Base-by-base conservation (phyloP, 2,329 filamentous ascomycete species). In the Ophiognomonia clavigignenti-juglandacearum region DNA sequence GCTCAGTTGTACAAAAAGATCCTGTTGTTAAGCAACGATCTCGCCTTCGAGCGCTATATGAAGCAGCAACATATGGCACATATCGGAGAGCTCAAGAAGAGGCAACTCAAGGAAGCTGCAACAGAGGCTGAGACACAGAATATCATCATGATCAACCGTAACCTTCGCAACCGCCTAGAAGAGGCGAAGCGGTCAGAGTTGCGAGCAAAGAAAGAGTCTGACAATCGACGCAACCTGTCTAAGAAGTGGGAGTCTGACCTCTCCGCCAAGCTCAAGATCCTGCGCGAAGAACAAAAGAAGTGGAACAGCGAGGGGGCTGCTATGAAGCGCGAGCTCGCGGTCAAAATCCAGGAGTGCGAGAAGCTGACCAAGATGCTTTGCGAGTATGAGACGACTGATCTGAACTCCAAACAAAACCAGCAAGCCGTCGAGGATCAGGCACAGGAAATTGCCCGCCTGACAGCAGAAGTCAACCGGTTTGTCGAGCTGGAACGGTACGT, bases 101-200 rank as follows among this genome's bases (percentile, higher is more conserved):
- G 83, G 52, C 83, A 89, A 49, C 80, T 92, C 53, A 80, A 80
- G 54, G 85, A 91, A 61, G 86, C 86, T 7, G 85, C 86, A 2
- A 85, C 81, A 1, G 88, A 92, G 61, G 87, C 88, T 1, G 87
- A 93, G 60, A 89, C 85, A 2, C 86, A 92, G 55, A 89, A 90
- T 44, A 68, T 93, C 4, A 80, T 92, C 53, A 85, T 89, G 56
- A 82, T 78, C 16, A 92, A 91, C 59, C 81, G 86, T 16, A 81
- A 80, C 18, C 67, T 92, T 24, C 88, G 85, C 61, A 80, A 80
- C 45, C 83, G 86, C 44, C 74, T 89, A 8, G 82, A 86, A 46
- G 86, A 88, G 47, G 82, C 85, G 2, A 87, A 86, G 57, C 81
- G 83, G 55, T 71, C 78, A 2, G 85, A 88, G 62, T 72, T 79